Evolutionary conservation across 345 rosid genomes (phyloP).

Genomic region (Heritiera littoralis): DNA sequence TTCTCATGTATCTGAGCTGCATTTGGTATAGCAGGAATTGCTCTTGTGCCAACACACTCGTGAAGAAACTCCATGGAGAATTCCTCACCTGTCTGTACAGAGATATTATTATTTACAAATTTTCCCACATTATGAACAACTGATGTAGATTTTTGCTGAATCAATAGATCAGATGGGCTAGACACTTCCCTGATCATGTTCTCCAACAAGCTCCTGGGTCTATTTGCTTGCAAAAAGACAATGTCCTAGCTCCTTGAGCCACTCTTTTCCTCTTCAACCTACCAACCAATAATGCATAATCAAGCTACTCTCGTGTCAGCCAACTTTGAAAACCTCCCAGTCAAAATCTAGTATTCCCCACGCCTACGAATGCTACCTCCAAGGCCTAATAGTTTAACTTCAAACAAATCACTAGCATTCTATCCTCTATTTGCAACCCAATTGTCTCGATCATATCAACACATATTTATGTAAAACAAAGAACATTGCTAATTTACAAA

Average conservation of each 20-base stretch:
- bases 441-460: conserved; percentile 21
- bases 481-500: background rate
- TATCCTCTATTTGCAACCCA: background rate
- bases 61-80: conserved; percentile 61
- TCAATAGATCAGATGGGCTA: conserved; percentile 35
- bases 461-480: conserved; percentile 9
- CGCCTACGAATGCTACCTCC: conserved; percentile 4
- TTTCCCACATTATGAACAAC: conserved; percentile 29
- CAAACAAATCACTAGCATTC: conserved; percentile 7
- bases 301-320: conserved; percentile 17
- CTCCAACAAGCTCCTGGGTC: conserved; percentile 22
- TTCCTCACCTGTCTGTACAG: conserved; percentile 60
- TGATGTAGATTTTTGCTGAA: conserved; percentile 32
- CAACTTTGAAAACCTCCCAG: conserved; percentile 6
- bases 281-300: conserved; percentile 1
- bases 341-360: background rate
- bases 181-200: conserved; percentile 34
- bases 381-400: background rate
- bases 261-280: conserved; percentile 21
- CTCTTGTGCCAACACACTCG: conserved; percentile 36
- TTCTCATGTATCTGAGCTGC: conserved; percentile 26
- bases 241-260: conserved; percentile 17
- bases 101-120: conserved; percentile 38
- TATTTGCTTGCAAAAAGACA: conserved; percentile 23
- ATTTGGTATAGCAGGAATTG: conserved; percentile 24